phyloP scores from a whole-genome alignment of 2,329 filamentous ascomycete genomes.

The Xylariales sp. region DNA sequence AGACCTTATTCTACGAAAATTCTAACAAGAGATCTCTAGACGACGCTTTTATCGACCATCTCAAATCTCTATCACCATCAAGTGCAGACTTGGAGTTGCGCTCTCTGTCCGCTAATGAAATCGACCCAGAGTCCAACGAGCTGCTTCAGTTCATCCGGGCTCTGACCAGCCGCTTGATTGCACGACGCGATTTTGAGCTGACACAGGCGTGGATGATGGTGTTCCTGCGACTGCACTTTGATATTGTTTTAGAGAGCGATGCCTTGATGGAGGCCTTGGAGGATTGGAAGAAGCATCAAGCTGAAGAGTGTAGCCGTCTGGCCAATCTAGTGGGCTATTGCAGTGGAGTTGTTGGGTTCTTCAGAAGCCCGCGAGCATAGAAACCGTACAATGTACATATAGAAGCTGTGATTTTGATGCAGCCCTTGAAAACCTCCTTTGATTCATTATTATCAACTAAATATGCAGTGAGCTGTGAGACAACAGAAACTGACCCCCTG shows the following conservation, averaged over 20 bases:
- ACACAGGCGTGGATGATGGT: constrained; percentile 98
- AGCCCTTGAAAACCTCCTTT: too few species aligned
- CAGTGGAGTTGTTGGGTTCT: constrained; percentile 77
- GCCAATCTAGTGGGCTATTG: constrained; percentile 81
- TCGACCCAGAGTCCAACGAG: constrained; percentile 58
- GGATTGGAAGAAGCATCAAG: constrained; percentile 70
- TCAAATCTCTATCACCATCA: constrained; percentile 77
- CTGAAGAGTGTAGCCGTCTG: constrained; percentile 65
- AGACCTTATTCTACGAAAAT: not conserved
- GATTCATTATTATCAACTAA: too few species aligned
- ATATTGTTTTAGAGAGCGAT: constrained; percentile 46
- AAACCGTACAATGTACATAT: too few species aligned
- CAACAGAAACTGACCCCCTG: too few species aligned
- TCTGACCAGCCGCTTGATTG: constrained; percentile 64
- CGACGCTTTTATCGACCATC: constrained; percentile 66
- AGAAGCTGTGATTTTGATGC: too few species aligned
- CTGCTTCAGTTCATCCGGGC: constrained; percentile 76
- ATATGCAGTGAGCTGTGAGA: too few species aligned
- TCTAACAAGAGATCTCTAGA: constrained; percentile 33
- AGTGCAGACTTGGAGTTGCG: constrained; percentile 89
- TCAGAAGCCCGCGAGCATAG: constrained; percentile 65
- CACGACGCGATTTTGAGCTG: constrained; percentile 82
- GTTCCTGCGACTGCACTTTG: constrained; percentile 75
- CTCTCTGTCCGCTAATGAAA: constrained; percentile 54
- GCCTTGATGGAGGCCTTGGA: constrained; percentile 54